A percentile compares a stretch with the other conserved stretches of the same genome.
Conservation (phyloP, 2,329 filamentous ascomycete species). For the Purpureocillium takamizusanense region DNA sequence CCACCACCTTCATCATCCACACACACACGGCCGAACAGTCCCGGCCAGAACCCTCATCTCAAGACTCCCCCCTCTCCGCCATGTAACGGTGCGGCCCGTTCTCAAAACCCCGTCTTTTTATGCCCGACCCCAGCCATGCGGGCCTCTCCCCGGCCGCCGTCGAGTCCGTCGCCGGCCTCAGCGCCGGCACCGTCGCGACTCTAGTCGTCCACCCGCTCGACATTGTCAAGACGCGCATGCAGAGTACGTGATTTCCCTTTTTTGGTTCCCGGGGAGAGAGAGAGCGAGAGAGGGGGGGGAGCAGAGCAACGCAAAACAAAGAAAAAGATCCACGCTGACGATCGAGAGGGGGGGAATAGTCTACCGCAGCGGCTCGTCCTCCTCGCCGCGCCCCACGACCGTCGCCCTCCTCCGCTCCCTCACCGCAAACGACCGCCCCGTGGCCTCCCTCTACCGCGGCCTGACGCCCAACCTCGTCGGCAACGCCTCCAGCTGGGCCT, state of each 20-base stretch:
- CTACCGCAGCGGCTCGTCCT: conserved; percentile 32
- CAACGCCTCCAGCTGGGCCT: conserved; percentile 81
- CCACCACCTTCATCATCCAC: neutral
- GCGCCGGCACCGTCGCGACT: conserved; percentile 78
- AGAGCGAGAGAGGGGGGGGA: too few species aligned
- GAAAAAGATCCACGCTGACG: conserved; percentile 2
- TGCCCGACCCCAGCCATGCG: conserved; percentile 41
- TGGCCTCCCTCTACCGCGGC: conserved; percentile 76
- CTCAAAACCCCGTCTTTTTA: conserved; percentile 19
- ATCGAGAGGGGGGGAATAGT: conserved; percentile 25
- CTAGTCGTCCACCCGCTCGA: conserved; percentile 87
- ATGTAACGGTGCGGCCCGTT: conserved; percentile 13
- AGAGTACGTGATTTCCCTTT: conserved; percentile 47
- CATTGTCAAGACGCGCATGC: conserved; percentile 91
- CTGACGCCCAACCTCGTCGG: conserved; percentile 84
- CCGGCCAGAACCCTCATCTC: too few species aligned
- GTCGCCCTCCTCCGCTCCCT: conserved; percentile 43
- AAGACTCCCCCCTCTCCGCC: neutral
- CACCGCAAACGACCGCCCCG: conserved; percentile 40
- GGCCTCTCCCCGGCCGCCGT: conserved; percentile 68
- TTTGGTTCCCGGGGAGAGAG: too few species aligned
- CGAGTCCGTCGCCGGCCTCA: conserved; percentile 84
- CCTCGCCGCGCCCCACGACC: conserved; percentile 32
- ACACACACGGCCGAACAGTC: too few species aligned
- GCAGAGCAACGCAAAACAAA: too few species aligned